Evolutionary conservation across 495 filamentous ascomycete species (phyloP).

Genomic region (Cladorrhinum samala): DNA sequence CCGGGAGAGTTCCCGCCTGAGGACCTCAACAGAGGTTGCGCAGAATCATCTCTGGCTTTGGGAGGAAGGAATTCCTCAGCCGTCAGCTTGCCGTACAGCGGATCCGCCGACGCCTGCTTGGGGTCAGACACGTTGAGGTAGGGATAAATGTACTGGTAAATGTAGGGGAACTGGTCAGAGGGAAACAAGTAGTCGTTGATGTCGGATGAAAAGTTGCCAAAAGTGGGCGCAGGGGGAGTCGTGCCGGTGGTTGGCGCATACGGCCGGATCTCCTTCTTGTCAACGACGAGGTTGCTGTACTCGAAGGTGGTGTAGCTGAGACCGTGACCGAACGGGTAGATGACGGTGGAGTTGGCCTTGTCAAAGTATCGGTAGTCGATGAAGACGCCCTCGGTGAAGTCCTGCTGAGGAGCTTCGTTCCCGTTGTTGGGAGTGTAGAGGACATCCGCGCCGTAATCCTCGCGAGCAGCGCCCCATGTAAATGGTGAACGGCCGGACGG

Average conservation of each 20-base stretch:
- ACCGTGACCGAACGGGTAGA: conserved; percentile 90
- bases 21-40: conserved; percentile 59
- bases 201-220: conserved; percentile 60
- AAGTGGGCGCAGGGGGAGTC: conserved; percentile 59
- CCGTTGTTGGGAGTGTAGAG: conserved; percentile 72
- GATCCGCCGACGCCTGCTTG: conserved; percentile 54
- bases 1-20: conserved; percentile 56
- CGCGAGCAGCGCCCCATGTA: conserved; percentile 70
- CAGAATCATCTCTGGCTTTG: conserved; percentile 54
- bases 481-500: conserved; percentile 83
- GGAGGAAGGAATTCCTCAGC: conserved; percentile 60
- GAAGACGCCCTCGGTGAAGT: conserved; percentile 82
- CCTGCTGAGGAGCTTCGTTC: conserved; percentile 61
- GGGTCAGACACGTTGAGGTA: conserved; percentile 73
- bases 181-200: conserved; percentile 72
- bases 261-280: conserved; percentile 37
- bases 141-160: conserved; percentile 73
- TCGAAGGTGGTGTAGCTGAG: conserved; percentile 82
- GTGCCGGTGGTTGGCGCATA: conserved; percentile 65
- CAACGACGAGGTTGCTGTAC: conserved; percentile 68
- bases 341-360: conserved; percentile 62
- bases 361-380: conserved; percentile 95
- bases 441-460: conserved; percentile 70
- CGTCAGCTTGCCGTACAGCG: conserved; percentile 59
- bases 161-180: conserved; percentile 44